phyloP scores from a whole-genome alignment of 495 filamentous ascomycete genomes.

The Hypoxylon rickii region DNA sequence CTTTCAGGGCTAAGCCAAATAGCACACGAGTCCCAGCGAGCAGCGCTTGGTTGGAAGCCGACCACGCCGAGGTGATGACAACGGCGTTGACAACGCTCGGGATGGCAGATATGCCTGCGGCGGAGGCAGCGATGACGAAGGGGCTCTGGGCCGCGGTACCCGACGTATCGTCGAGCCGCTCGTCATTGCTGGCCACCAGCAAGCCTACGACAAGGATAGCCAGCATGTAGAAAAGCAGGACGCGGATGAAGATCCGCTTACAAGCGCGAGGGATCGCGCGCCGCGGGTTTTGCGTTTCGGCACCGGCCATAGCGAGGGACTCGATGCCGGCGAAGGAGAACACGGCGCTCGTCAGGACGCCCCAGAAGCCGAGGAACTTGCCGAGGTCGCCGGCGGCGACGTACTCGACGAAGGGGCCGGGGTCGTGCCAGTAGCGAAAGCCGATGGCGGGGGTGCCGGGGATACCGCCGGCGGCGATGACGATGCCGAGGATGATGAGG shows the following conservation, averaged over 20 bases:
- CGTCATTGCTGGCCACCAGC: conserved; percentile 65
- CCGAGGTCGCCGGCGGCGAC: conserved; percentile 39
- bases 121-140: conserved; percentile 71
- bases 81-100: conserved; percentile 68
- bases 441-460: conserved; percentile 52
- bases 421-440: conserved; percentile 55
- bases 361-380: conserved; percentile 61
- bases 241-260: conserved; percentile 54
- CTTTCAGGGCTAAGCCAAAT: conserved; percentile 65
- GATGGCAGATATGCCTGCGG: conserved; percentile 66
- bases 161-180: conserved; percentile 58
- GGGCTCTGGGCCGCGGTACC: conserved; percentile 64
- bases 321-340: conserved; percentile 64
- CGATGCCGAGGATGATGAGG: conserved; percentile 55
- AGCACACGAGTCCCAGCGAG: conserved; percentile 65
- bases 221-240: conserved; percentile 65
- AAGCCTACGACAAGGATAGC: conserved; percentile 64
- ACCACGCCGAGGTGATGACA: conserved; percentile 74
- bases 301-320: conserved; percentile 64
- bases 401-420: conserved; percentile 57
- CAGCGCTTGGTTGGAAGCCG: conserved; percentile 66
- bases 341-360: conserved; percentile 62
- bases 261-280: conserved; percentile 57
- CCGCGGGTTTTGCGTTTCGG: conserved; percentile 63
- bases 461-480: conserved; percentile 63